Base-by-base conservation (phyloP, 495 filamentous ascomycete species). In the Trichocladium antarcticum region DNA sequence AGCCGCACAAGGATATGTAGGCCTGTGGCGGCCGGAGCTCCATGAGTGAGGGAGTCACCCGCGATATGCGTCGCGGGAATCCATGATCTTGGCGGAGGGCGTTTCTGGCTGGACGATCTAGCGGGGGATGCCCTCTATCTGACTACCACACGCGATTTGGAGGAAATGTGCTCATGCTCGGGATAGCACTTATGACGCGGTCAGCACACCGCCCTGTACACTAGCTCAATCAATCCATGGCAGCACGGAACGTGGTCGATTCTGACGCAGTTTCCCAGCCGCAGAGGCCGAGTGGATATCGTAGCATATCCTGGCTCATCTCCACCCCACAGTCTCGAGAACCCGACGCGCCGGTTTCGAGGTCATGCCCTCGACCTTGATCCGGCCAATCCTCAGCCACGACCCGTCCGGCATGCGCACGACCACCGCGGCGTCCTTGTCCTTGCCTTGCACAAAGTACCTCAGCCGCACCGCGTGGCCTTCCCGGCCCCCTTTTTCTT, bases 351-450 rank as follows among this genome's bases (percentile, higher is more conserved):
- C 49, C 3, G 49, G 49, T 35, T 51, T 51, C 19, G 37, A 45
- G 0, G 37, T 41, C 37, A 37, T 34, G 1, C 68, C 65, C 42
- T 72, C 67, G 1, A 65, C 59, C 50, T 66, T 67, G 24, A 70
- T 47, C 1, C 9, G 42, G 11, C 53, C 46, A 15, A 70, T 37
- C 21, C 59, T 54, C 38, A 57, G 21, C 51, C 45, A 28, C 52
- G 48, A 31, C 41, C 36, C 42, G 31, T 40, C 16, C 21, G 10
- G 7, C 36, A 51, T 24, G 1, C n/a, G 6, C 27, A 51, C 19
- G 0, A 46, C 5, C 2, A 51, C 49, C 27, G 15, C 21, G 3
- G 19, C 39, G 12, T 29, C 19, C 9, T 8, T n/a, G 2, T 11
- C 24, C 0, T 31, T 22, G 1, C 0, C 21, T 14, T 28, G 31